Conservation (phyloP, 495 filamentous ascomycete species). For the Neurospora sublineolata region DNA sequence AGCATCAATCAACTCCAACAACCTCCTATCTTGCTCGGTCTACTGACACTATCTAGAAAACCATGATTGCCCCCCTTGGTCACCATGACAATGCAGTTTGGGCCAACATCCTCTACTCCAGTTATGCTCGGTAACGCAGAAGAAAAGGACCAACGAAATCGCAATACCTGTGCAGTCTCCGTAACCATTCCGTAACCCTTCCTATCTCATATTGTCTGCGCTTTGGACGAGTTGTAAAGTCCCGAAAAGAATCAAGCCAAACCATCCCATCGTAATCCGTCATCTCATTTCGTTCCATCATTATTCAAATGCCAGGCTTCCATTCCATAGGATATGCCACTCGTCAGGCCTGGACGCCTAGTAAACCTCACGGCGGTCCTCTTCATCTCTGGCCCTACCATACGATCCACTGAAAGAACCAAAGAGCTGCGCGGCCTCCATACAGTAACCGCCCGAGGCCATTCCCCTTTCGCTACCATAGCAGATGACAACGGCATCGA, state of each 20-base stretch:
- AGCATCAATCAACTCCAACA: neutral
- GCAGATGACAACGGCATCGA: constrained; percentile 86
- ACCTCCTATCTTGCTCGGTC: neutral
- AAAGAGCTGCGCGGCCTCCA: constrained; percentile 77
- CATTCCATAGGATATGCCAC: neutral
- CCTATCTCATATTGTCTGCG: neutral
- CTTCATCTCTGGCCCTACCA: neutral
- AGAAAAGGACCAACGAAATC: neutral
- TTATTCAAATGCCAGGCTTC: neutral
- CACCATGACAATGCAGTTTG: neutral
- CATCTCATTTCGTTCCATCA: neutral
- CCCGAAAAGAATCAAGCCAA: neutral
- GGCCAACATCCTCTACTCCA: neutral
- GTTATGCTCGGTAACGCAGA: neutral
- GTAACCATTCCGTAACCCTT: neutral
- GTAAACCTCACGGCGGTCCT: neutral
- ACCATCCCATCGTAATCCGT: neutral
- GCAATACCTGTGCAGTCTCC: neutral
- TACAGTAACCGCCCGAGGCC: constrained; percentile 62
- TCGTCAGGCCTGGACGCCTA: neutral
- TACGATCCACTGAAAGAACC: constrained; percentile 19
- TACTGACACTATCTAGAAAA: neutral
- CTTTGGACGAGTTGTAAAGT: neutral
- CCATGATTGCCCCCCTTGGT: neutral
- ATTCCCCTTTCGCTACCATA: constrained; percentile 80